These are phyloP conservation scores for Aspergillus japonicus DNA, from an alignment of 2,329 filamentous ascomycete species.

Conservation along the genomic window DNA sequence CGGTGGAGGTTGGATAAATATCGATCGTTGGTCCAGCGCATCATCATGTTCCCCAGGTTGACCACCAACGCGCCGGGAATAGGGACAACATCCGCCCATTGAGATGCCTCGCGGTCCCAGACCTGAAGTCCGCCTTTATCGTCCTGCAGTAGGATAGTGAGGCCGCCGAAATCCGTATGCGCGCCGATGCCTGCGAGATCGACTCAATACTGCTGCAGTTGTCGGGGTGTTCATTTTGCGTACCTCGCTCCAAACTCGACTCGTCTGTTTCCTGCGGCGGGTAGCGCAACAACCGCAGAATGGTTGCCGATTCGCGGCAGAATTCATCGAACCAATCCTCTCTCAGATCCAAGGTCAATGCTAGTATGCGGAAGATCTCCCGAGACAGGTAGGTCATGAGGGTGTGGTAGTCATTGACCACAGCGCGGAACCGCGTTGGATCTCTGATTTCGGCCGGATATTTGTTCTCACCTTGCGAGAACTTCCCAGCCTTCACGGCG, in stretches of 20 bases:
- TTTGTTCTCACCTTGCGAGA: conserved; percentile 24
- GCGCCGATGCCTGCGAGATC: conserved; percentile 26
- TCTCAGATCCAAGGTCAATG: conserved; percentile 17
- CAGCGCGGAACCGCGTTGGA: not conserved
- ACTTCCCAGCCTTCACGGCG: conserved; percentile 15
- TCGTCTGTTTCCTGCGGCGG: conserved; percentile 25
- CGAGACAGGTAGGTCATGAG: conserved; percentile 19
- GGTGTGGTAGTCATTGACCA: conserved; percentile 12
- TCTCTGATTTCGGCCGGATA: conserved; percentile 11
- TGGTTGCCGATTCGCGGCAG: conserved; percentile 25
- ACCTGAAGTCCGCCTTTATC: conserved; percentile 29
- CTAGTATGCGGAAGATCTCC: conserved; percentile 18
- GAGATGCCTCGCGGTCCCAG: conserved; percentile 20
- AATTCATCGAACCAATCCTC: conserved; percentile 24
- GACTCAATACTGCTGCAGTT: not conserved
- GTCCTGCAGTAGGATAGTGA: conserved; percentile 35
- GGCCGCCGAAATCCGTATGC: conserved; percentile 35
- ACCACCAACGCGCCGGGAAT: conserved; percentile 28
- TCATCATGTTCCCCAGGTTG: conserved; percentile 33
- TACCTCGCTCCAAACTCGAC: conserved; percentile 18
- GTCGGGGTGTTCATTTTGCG: not conserved
- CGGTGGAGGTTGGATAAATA: conserved; percentile 31
- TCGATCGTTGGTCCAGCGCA: conserved; percentile 29
- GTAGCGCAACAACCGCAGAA: conserved; percentile 29
- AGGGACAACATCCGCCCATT: conserved; percentile 29